phyloP scores from a whole-genome alignment of 805 yeast species.

The Wickerhamiella musiphila region DNA sequence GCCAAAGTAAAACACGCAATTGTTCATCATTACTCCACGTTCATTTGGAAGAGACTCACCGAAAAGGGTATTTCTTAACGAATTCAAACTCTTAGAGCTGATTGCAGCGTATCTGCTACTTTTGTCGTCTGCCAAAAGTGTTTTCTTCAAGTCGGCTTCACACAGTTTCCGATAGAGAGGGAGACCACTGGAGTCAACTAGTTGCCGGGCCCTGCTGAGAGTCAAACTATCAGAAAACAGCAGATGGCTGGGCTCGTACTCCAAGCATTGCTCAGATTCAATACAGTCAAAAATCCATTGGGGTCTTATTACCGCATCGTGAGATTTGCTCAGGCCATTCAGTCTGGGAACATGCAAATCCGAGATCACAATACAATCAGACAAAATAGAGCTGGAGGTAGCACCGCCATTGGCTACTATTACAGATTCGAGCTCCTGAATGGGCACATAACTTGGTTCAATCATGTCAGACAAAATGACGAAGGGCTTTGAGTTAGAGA shows the following conservation, averaged over 20 bases:
- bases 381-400: slow-evolving; percentile 10
- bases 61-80: too few species aligned
- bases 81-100: too few species aligned
- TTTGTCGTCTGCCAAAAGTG: too few species aligned
- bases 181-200: slow-evolving; percentile 44
- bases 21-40: too few species aligned
- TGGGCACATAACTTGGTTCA: slow-evolving; percentile 12
- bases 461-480: slow-evolving; percentile 16
- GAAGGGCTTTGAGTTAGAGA: slow-evolving; percentile 7
- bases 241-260: slow-evolving; percentile 44
- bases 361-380: slow-evolving; percentile 9
- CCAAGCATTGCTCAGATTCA: slow-evolving; percentile 24
- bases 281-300: slow-evolving; percentile 61
- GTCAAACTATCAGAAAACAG: slow-evolving; percentile 24
- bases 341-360: slow-evolving; percentile 12
- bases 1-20: too few species aligned
- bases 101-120: too few species aligned
- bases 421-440: slow-evolving; percentile 11
- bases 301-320: slow-evolving; percentile 44
- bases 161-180: slow-evolving; percentile 30
- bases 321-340: slow-evolving; percentile 11
- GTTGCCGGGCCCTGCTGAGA: slow-evolving; percentile 14
- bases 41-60: too few species aligned
- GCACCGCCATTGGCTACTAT: slow-evolving; percentile 19
- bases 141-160: slow-evolving; percentile 13